Base-by-base conservation (phyloP, 2,329 filamentous ascomycete genomes). In the Exophiala mesophila region DNA sequence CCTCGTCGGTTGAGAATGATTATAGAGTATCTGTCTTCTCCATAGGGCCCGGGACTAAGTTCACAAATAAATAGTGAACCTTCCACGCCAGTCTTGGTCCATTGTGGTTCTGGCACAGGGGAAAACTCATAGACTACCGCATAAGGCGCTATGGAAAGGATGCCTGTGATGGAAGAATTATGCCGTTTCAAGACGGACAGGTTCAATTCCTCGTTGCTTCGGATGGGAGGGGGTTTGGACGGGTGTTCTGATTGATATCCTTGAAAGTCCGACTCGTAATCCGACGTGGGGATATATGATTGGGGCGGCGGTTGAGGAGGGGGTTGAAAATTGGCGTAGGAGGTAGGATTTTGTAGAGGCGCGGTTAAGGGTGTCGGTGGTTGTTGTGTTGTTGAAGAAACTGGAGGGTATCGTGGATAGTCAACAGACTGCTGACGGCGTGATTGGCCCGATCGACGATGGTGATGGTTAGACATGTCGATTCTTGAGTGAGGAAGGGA, bases 41-140 rank as follows among this genome's bases (percentile, higher is more conserved):
- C 69, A 49, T 64, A 45, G 23, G 56, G 26, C 35, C 67, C 49
- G 66, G 72, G 53, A 41, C 58, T 52, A 47, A 81, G 66, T 51
- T 84, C 76, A 70, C 86, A 94, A 39, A 97, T 78, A 63, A 97
- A 98, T 52, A 97, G 71, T 9, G 87, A 85, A 28, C 92, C 92
- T 65, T 95, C 89, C 8, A 89, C 76, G 42, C 82, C 85, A 33
- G 77, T 78, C 70, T 94, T 94, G 60, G 92, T 85, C 92, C 92
- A 97, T 46, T 72, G 67, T 18, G 54, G 49, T 39, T 76, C 70
- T 2, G 78, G 73, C 3, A 72, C 65, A 34, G 78, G 72, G 49
- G 74, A 78, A 68, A 94, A 92, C 35, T 76, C 77, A 71, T 96
- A 97, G 53, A 96, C 76, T 24, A 92, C 86, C 18, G 85, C 85